Conservation (phyloP, 2,329 filamentous ascomycete genomes). For the Nemania serpens region DNA sequence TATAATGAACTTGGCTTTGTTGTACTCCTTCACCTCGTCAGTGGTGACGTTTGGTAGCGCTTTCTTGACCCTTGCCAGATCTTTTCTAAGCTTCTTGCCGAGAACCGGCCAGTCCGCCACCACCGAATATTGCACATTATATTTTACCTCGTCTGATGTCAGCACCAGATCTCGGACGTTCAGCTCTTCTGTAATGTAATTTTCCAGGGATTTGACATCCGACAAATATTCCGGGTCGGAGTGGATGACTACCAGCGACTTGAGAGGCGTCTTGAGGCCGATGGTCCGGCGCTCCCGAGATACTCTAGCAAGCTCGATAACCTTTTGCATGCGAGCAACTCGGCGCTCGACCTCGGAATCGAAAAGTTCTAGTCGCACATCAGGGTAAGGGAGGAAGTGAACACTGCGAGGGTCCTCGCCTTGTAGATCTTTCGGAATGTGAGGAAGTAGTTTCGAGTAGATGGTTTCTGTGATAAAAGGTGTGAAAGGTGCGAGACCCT, state of each 20-base stretch:
- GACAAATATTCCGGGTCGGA: conserved; percentile 80
- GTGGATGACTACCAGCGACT: conserved; percentile 88
- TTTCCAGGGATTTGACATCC: conserved; percentile 82
- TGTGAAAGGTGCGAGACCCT: conserved; percentile 86
- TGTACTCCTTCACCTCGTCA: conserved; percentile 79
- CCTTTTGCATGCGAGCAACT: conserved; percentile 89
- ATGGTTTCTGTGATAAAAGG: conserved; percentile 96
- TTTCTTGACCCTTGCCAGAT: conserved; percentile 89
- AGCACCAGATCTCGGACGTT: conserved; percentile 87
- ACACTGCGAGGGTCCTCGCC: conserved; percentile 81
- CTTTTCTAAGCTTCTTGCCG: conserved; percentile 97
- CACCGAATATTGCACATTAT: conserved; percentile 90
- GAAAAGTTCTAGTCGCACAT: conserved; percentile 86
- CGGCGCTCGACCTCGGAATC: conserved; percentile 84
- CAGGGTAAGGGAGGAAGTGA: conserved; percentile 90
- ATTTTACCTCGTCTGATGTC: conserved; percentile 84
- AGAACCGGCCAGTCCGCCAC: conserved; percentile 91
- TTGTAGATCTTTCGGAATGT: conserved; percentile 74
- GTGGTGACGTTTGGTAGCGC: conserved; percentile 79
- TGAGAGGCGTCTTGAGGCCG: conserved; percentile 87
- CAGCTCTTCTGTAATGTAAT: conserved; percentile 90
- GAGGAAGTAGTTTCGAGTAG: conserved; percentile 79
- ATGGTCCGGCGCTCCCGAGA: conserved; percentile 84
- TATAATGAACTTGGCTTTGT: conserved; percentile 72
- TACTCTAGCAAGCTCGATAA: conserved; percentile 88